These are phyloP conservation scores for Penicillium griseofulvum DNA, from an alignment of 2,329 filamentous ascomycete species.

Conservation along the genomic window DNA sequence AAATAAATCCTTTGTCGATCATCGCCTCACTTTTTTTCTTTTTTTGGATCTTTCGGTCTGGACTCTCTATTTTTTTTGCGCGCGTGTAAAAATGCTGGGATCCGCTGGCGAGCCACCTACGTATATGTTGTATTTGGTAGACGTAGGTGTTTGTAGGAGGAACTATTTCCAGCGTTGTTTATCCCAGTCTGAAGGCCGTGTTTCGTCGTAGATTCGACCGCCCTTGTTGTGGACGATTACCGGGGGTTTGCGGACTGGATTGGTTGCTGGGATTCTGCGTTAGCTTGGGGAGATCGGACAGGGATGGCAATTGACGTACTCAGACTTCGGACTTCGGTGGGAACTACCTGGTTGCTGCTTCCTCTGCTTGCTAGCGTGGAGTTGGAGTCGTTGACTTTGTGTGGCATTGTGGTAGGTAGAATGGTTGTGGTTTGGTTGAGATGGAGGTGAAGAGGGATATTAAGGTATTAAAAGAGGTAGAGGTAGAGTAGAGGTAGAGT, in stretches of 20 bases:
- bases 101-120: not conserved
- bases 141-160: no score
- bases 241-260: conserved; percentile 34
- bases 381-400: conserved; percentile 38
- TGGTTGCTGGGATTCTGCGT: conserved; percentile 24
- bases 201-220: conserved; percentile 38
- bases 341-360: conserved; percentile 31
- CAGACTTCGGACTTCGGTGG: conserved; percentile 33
- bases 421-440: not conserved
- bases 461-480: not conserved
- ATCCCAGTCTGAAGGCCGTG: conserved; percentile 38
- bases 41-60: not conserved
- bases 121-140: no score
- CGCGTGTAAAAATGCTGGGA: conserved; percentile 15
- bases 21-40: conserved; percentile 16
- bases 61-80: not conserved
- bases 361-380: conserved; percentile 34
- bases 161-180: conserved; percentile 42
- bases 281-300: conserved; percentile 20
- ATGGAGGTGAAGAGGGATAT: not conserved
- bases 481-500: not conserved
- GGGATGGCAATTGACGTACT: conserved; percentile 25
- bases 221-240: conserved; percentile 38
- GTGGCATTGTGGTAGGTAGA: conserved; percentile 28
- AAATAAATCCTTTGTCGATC: conserved; percentile 5